These are phyloP conservation scores for Excoecaria agallocha DNA, from an alignment of 345 rosid genomes.

Conservation along the genomic window DNA sequence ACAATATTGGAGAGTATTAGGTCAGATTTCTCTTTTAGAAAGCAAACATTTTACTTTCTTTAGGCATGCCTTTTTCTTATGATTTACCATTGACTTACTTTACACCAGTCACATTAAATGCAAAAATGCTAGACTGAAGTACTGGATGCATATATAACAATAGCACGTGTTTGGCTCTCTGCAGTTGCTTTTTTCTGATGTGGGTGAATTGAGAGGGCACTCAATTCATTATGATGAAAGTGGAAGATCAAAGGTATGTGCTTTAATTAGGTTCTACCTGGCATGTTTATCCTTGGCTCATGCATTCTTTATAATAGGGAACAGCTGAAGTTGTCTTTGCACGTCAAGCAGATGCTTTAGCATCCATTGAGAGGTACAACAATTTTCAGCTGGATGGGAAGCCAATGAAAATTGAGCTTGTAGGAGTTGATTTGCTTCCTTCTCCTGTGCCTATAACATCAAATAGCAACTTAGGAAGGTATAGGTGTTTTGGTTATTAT, in stretches of 20 bases:
- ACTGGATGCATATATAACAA: neutral
- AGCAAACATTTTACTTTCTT: neutral
- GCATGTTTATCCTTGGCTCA: neutral
- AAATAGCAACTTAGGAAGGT: slow-evolving; percentile 24
- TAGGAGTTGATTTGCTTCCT: slow-evolving; percentile 16
- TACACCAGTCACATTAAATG: neutral
- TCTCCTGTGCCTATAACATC: slow-evolving; percentile 14
- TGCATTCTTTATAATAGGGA: slow-evolving; percentile 14
- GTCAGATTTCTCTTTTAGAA: neutral
- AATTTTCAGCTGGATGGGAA: slow-evolving; percentile 31
- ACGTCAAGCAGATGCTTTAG: slow-evolving; percentile 22
- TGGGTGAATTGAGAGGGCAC: slow-evolving; percentile 20
- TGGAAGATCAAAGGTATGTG: slow-evolving; percentile 35
- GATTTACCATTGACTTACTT: neutral
- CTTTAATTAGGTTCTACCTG: neutral
- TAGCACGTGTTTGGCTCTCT: neutral
- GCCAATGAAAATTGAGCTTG: slow-evolving; percentile 27
- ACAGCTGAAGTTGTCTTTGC: slow-evolving; percentile 29
- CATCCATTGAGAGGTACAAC: slow-evolving; percentile 26
- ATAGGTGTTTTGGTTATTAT: neutral
- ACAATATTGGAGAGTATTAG: neutral
- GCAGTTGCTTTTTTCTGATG: slow-evolving; percentile 29
- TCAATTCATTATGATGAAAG: slow-evolving; percentile 24
- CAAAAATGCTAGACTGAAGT: neutral
- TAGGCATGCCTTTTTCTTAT: neutral